A percentile compares a stretch with the other conserved stretches of the same genome.
Conservation (phyloP, 108 stramenopile genomes). For the Cyclotella cryptica region DNA sequence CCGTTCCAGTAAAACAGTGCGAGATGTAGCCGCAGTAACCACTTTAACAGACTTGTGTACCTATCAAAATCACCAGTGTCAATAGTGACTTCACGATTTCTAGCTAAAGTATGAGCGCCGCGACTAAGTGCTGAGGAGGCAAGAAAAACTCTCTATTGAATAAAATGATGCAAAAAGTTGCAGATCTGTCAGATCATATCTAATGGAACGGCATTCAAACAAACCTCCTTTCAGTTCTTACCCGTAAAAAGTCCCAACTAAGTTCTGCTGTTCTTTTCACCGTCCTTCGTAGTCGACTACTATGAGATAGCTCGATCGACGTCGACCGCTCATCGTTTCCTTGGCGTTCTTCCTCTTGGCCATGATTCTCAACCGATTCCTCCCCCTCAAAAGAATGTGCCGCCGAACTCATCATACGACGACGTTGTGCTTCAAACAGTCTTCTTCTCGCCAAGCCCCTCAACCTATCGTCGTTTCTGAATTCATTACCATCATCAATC, state of each 20-base stretch:
- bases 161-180: not conserved
- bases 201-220: not conserved
- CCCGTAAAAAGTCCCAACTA: conserved; percentile 22
- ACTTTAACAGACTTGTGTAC: conserved; percentile 39
- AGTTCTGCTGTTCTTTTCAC: not conserved
- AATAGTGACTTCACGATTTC: not conserved
- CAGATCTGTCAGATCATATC: not conserved
- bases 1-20: conserved; percentile 54
- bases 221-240: not conserved
- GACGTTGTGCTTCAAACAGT: conserved; percentile 42
- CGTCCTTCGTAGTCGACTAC: not conserved
- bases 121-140: conserved; percentile 40
- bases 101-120: conserved; percentile 41
- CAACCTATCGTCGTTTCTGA: conserved; percentile 46
- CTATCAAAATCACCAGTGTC: conserved; percentile 29
- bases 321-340: not conserved
- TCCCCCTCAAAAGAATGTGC: not conserved
- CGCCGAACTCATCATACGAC: conserved; percentile 35
- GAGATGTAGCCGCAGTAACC: conserved; percentile 45
- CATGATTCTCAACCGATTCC: not conserved
- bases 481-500: conserved; percentile 16
- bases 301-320: not conserved
- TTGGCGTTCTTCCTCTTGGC: not conserved
- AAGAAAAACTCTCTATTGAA: conserved; percentile 23
- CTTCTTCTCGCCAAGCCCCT: conserved; percentile 44